Base-by-base conservation (phyloP, 805 yeast species). In the Candida vaughaniae region DNA sequence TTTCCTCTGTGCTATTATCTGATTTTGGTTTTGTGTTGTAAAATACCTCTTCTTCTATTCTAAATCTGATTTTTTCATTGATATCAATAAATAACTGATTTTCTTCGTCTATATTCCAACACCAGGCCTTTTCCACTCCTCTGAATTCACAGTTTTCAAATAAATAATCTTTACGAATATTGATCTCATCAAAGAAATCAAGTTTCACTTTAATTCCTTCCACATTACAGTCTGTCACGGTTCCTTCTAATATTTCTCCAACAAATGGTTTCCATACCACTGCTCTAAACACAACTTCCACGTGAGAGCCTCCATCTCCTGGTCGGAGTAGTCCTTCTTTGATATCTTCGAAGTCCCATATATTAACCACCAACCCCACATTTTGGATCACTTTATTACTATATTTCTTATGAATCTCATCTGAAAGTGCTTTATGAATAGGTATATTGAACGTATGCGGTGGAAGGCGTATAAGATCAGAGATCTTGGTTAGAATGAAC, bases 211-310 rank as follows among this genome's bases (percentile, higher is more conserved):
- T 84, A 43, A 93, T 78, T 2, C 99, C 99, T 36, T 89, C 95
- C 16, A 79, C 75, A 3, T 89, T 75, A 64, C 96, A 86, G 48
- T 88, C 85, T 28, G 88, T 80, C 22, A 93, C 87, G 91, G 95
- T 88, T 1, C 99, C 99, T 0, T 89, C 82, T 17, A 93, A 59
- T 6, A 91, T 78, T 57, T 93, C 99, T 7, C 99, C 99, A 1
- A 87, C 81, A 60, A 91, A 91, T 0, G 99, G 99, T 47, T 90
- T 85, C 73, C 93, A 93, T 2, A 91, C 82, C 7, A 90, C 68
- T 31, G 84, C 70, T 35, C 97, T 65, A 54, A 89, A 86, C 38
- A 69, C 74, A 14, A 83, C 85, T 45, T 82, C 84, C 27, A 87
- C 80, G 51, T 73, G 90, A 4, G 88, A 73, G 1, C 90, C 88